These are phyloP conservation scores for Ceratonia siliqua DNA, from an alignment of 306 rosid genomes.

Conservation along the genomic window DNA sequence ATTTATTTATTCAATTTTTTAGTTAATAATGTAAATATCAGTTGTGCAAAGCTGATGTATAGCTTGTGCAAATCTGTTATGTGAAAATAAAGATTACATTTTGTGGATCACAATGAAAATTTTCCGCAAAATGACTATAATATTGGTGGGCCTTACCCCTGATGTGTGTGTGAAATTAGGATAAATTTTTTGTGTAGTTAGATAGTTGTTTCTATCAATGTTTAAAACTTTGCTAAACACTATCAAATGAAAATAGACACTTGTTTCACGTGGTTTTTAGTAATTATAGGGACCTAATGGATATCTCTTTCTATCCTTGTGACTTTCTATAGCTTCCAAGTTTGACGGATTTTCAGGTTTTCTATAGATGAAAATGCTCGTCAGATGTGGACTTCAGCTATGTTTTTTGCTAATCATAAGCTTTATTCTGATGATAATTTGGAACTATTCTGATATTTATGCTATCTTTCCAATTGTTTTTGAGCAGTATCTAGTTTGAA, in stretches of 20 bases:
- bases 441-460: constrained; percentile 23
- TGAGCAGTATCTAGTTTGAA: neutral
- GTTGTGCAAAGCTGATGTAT: constrained; percentile 2
- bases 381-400: neutral
- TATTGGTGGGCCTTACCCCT: neutral
- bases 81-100: constrained; percentile 17
- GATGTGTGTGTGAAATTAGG: neutral
- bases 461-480: neutral
- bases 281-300: constrained; percentile 27
- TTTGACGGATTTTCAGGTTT: constrained; percentile 13
- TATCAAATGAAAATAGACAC: constrained; percentile 2
- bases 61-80: neutral
- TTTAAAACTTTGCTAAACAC: constrained; percentile 2
- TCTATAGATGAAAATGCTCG: constrained; percentile 6
- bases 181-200: neutral
- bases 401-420: constrained; percentile 8
- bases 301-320: neutral
- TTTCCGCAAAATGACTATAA: neutral
- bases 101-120: neutral
- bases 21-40: constrained; percentile 2
- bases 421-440: constrained; percentile 9
- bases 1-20: neutral
- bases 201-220: neutral
- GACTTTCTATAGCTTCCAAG: constrained; percentile 22
- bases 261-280: constrained; percentile 22